These are phyloP conservation scores for Fomitopsis serialis DNA, from an alignment of 768 basidiomycete species.

Conservation along the genomic window DNA sequence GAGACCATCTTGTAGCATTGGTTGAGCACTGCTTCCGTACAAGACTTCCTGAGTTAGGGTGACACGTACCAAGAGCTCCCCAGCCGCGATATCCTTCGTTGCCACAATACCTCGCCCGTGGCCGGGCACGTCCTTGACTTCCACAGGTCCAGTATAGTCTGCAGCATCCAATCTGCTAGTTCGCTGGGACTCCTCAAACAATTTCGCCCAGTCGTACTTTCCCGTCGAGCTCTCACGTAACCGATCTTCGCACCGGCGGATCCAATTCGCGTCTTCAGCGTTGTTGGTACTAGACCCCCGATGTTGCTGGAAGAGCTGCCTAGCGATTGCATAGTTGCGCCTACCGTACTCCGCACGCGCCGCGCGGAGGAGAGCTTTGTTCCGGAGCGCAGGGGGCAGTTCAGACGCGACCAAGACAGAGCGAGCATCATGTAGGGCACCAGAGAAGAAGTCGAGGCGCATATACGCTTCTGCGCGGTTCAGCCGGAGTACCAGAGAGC, in stretches of 20 bases:
- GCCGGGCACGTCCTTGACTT: constrained; percentile 8
- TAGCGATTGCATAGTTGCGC: constrained; percentile 12
- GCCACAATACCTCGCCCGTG: constrained; percentile 22
- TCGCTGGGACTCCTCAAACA: constrained; percentile 12
- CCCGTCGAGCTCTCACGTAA: constrained; percentile 15
- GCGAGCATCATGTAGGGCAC: constrained; percentile 22
- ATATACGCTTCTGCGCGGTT: constrained; percentile 25
- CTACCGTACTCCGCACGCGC: constrained; percentile 20
- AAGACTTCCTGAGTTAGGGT: neutral
- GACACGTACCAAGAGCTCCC: constrained; percentile 22
- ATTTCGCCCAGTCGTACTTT: constrained; percentile 18
- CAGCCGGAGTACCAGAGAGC: constrained; percentile 14
- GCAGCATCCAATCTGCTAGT: constrained; percentile 15
- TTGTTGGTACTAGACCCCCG: neutral
- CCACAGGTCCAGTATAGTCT: constrained; percentile 18
- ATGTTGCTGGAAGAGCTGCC: constrained; percentile 6
- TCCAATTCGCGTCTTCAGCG: constrained; percentile 8
- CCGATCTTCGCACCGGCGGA: constrained; percentile 13
- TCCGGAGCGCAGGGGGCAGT: neutral
- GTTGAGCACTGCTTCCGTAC: neutral
- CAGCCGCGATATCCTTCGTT: constrained; percentile 14
- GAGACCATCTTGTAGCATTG: constrained; percentile 20
- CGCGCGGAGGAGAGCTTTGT: constrained; percentile 21
- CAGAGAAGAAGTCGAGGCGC: constrained; percentile 15
- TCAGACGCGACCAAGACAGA: constrained; percentile 7